phyloP scores from a whole-genome alignment of 2,329 filamentous ascomycete species.

The Pestalotiopsis sp. region DNA sequence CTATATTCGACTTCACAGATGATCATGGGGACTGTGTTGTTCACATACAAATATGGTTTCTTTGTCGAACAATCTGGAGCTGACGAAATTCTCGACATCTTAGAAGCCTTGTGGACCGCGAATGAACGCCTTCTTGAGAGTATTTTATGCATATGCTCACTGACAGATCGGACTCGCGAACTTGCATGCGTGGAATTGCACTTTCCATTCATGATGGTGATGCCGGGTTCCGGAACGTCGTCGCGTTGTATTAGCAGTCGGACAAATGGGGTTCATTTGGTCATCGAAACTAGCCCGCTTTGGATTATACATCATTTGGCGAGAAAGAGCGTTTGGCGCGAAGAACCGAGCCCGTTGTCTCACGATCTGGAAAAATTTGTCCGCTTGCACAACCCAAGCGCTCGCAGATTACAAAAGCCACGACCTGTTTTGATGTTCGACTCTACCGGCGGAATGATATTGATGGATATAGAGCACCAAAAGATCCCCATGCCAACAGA shows the following conservation, averaged over 20 bases:
- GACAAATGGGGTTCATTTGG: neutral
- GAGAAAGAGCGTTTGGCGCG: neutral
- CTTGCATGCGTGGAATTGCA: neutral
- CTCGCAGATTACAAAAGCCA: neutral
- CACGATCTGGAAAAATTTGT: neutral
- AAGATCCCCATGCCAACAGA: neutral
- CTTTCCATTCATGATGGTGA: neutral
- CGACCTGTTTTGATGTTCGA: neutral
- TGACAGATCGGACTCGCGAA: neutral
- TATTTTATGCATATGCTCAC: neutral
- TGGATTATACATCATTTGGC: neutral
- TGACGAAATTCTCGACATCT: neutral
- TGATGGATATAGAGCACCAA: neutral
- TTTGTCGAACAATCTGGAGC: neutral
- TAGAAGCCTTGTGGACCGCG: neutral
- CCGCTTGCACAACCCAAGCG: neutral
- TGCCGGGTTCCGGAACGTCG: neutral
- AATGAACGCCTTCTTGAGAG: neutral
- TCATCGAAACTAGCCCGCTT: neutral
- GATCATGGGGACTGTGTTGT: neutral
- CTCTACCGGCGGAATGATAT: neutral
- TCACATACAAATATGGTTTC: neutral
- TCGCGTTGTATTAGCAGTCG: neutral
- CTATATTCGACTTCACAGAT: neutral
- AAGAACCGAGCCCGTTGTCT: neutral